phyloP scores from a whole-genome alignment of 1,139 yeast genomes.

The Groenewaldozyma auringiensis region DNA sequence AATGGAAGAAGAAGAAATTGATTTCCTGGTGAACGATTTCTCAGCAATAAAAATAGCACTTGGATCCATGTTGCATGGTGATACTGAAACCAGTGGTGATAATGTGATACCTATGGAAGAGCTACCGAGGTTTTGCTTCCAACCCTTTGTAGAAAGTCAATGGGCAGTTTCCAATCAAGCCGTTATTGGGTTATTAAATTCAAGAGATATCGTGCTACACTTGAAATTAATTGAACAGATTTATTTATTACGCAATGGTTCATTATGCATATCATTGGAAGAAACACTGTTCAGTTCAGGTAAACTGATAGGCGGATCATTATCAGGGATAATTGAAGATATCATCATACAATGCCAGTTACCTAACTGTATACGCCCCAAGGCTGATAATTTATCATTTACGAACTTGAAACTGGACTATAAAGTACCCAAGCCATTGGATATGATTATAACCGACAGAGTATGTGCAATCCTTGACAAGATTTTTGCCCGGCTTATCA shows the following conservation, averaged over 20 bases:
- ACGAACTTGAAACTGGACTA: slow-evolving; percentile 12
- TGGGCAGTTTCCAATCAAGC: slow-evolving; percentile 16
- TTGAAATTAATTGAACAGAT: slow-evolving; percentile 12
- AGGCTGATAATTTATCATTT: neutral
- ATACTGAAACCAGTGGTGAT: neutral
- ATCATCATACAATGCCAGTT: neutral
- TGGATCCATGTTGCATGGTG: slow-evolving; percentile 9
- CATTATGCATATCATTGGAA: slow-evolving; percentile 14
- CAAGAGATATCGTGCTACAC: slow-evolving; percentile 11
- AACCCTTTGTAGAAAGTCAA: slow-evolving; percentile 12
- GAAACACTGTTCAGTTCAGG: slow-evolving; percentile 14
- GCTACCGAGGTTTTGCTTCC: slow-evolving; percentile 14
- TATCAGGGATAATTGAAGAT: neutral
- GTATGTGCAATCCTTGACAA: slow-evolving; percentile 9
- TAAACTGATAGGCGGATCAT: slow-evolving; percentile 7
- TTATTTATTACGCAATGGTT: slow-evolving; percentile 16
- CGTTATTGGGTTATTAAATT: slow-evolving; percentile 13
- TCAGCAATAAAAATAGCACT: slow-evolving; percentile 7
- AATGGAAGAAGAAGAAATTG: neutral
- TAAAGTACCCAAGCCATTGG: slow-evolving; percentile 18
- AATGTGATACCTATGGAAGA: slow-evolving; percentile 15
- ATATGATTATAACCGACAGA: slow-evolving; percentile 11
- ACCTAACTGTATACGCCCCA: neutral
- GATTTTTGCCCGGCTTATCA: slow-evolving; percentile 15
- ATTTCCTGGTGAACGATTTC: neutral